Percentiles rank a stretch among this genome's conserved stretches.
Conservation (phyloP, 116 monocot genomes). For the Cymodocea nodosa region DNA sequence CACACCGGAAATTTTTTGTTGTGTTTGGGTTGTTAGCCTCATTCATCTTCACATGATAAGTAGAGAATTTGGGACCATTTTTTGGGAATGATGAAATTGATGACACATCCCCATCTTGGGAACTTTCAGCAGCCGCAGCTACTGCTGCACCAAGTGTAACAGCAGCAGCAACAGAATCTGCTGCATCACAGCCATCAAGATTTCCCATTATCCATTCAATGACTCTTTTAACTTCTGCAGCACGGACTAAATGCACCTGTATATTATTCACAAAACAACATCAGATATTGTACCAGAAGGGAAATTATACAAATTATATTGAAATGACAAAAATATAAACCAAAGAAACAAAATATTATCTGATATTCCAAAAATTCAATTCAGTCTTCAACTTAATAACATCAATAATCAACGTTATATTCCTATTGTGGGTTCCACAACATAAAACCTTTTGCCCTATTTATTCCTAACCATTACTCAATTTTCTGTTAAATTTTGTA, state of each 20-base stretch:
- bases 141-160: constrained; percentile 21
- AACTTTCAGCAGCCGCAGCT: constrained; percentile 26
- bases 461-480: too few relatives aligned
- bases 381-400: too few relatives aligned
- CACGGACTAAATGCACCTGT: constrained; percentile 83
- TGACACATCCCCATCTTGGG: constrained; percentile 32
- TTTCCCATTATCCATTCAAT: constrained; percentile 90
- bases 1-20: constrained; percentile 78
- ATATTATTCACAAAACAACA: constrained; percentile 34
- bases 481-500: too few relatives aligned
- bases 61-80: constrained; percentile 33
- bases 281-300: constrained; percentile 20
- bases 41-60: constrained; percentile 47
- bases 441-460: too few relatives aligned
- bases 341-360: too few relatives aligned
- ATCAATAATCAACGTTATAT: too few relatives aligned
- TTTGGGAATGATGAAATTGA: constrained; percentile 24
- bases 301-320: not conserved
- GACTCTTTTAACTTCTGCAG: constrained; percentile 88
- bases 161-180: constrained; percentile 37
- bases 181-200: constrained; percentile 52
- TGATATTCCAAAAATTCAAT: too few relatives aligned
- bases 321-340: not conserved
- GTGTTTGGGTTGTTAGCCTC: constrained; percentile 48
- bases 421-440: too few relatives aligned